Evolutionary conservation across 2,329 filamentous ascomycete genomes (phyloP).

Genomic region (Aspergillus novoparasiticus): DNA sequence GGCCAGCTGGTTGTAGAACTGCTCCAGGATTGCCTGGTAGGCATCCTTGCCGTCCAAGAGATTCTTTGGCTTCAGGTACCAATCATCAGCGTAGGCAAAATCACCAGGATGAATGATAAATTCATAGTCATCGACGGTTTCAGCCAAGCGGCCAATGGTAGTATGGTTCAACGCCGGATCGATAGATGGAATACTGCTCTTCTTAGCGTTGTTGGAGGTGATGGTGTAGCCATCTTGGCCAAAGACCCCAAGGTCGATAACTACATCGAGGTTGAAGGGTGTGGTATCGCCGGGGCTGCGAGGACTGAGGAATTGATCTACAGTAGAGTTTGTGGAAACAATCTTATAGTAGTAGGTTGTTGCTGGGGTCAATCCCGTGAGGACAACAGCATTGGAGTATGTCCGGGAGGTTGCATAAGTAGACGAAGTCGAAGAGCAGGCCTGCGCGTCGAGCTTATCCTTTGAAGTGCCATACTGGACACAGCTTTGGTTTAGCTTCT

Average conservation of each 20-base stretch:
- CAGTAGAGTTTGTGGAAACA: constrained; percentile 57
- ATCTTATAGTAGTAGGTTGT: constrained; percentile 66
- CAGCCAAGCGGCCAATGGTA: constrained; percentile 58
- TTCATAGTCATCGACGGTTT: constrained; percentile 58
- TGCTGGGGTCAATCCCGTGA: constrained; percentile 51
- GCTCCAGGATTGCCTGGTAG: constrained; percentile 60
- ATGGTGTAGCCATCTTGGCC: constrained; percentile 57
- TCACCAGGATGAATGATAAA: constrained; percentile 49
- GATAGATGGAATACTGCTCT: constrained; percentile 53
- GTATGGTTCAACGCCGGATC: constrained; percentile 59
- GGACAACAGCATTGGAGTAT: constrained; percentile 53
- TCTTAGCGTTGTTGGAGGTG: constrained; percentile 47
- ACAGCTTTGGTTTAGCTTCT: constrained; percentile 49
- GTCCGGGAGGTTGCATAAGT: constrained; percentile 60
- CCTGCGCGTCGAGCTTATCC: constrained; percentile 38
- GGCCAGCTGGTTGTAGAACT: constrained; percentile 59
- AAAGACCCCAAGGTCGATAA: constrained; percentile 60
- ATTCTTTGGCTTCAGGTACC: constrained; percentile 53
- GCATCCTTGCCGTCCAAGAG: constrained; percentile 52
- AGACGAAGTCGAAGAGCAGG: constrained; percentile 51
- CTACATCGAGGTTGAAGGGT: constrained; percentile 55
- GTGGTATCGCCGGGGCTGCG: constrained; percentile 57
- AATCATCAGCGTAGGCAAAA: constrained; percentile 62
- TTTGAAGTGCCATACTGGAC: constrained; percentile 55
- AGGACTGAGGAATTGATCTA: constrained; percentile 58